Evolutionary conservation across 2,329 filamentous ascomycete genomes (phyloP).

Genomic region (Aspergillus persii): DNA sequence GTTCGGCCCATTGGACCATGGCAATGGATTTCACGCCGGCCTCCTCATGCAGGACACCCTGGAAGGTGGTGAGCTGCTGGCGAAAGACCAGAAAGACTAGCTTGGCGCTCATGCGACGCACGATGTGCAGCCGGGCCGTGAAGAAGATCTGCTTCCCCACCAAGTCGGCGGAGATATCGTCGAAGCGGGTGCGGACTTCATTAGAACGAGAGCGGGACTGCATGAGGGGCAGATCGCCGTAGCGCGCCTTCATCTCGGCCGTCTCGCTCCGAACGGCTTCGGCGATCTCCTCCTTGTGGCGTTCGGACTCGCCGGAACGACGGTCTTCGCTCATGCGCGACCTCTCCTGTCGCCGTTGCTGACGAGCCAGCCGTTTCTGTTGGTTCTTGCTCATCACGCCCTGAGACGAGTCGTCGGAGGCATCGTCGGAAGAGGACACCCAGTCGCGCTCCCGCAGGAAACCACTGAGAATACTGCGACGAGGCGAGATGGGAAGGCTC

Average conservation of each 20-base stretch:
- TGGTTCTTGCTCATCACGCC: conserved; percentile 45
- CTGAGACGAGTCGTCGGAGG: conserved; percentile 37
- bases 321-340: conserved; percentile 45
- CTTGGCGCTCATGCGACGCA: conserved; percentile 76
- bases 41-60: conserved; percentile 70
- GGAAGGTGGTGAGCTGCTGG: conserved; percentile 78
- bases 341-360: conserved; percentile 39
- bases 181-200: conserved; percentile 50
- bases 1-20: conserved; percentile 86
- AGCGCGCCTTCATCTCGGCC: conserved; percentile 57
- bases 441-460: conserved; percentile 44
- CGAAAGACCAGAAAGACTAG: conserved; percentile 84
- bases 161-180: conserved; percentile 51
- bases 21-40: conserved; percentile 64
- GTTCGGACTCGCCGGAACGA: conserved; percentile 39
- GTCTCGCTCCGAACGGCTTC: conserved; percentile 55
- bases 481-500: conserved; percentile 29
- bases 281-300: conserved; percentile 41
- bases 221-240: conserved; percentile 58
- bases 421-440: conserved; percentile 43
- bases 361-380: conserved; percentile 42
- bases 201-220: conserved; percentile 54
- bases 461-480: conserved; percentile 40
- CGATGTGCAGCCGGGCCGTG: conserved; percentile 71
- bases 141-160: conserved; percentile 63